These are phyloP conservation scores for Ogataea sp. DNA, from an alignment of 805 yeast species.

Conservation along the genomic window DNA sequence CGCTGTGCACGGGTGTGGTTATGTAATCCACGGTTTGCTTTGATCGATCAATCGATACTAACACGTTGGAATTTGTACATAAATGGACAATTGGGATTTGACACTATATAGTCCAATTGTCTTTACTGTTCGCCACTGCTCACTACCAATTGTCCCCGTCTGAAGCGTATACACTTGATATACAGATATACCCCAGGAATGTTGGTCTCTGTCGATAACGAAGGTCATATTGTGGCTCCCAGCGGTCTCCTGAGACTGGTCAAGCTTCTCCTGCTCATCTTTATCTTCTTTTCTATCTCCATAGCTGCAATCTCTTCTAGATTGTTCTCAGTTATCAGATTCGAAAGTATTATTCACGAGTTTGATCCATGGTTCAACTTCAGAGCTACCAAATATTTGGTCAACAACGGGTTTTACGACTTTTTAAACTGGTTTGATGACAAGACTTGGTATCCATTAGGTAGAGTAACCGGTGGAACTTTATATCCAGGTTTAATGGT, in stretches of 20 bases:
- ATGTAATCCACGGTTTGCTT: no score
- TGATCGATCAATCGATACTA: no score
- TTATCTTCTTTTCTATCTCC: conserved; percentile 69
- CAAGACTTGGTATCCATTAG: conserved; percentile 98
- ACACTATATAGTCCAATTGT: no score
- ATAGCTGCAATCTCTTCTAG: conserved; percentile 91
- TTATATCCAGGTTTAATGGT: conserved; percentile 98
- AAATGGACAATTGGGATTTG: no score
- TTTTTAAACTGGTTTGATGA: conserved; percentile 98
- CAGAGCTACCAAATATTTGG: conserved; percentile 91
- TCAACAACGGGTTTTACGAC: conserved; percentile 74
- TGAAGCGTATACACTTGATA: background rate
- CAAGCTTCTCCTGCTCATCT: conserved; percentile 44
- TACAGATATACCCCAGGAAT: conserved; percentile 1
- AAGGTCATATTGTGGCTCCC: conserved; percentile 20
- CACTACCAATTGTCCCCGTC: no score
- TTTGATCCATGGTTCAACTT: conserved; percentile 96
- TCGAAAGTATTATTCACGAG: conserved; percentile 95
- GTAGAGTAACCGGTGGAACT: conserved; percentile 98
- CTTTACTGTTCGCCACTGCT: no score
- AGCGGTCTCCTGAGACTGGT: conserved; percentile 11
- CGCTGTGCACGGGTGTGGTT: no score
- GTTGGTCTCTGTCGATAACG: conserved; percentile 12
- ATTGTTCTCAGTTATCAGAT: conserved; percentile 91
- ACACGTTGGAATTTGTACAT: no score